These are phyloP conservation scores for Aspergillus glaucus DNA, from an alignment of 2,329 filamentous ascomycete species.

Conservation along the genomic window DNA sequence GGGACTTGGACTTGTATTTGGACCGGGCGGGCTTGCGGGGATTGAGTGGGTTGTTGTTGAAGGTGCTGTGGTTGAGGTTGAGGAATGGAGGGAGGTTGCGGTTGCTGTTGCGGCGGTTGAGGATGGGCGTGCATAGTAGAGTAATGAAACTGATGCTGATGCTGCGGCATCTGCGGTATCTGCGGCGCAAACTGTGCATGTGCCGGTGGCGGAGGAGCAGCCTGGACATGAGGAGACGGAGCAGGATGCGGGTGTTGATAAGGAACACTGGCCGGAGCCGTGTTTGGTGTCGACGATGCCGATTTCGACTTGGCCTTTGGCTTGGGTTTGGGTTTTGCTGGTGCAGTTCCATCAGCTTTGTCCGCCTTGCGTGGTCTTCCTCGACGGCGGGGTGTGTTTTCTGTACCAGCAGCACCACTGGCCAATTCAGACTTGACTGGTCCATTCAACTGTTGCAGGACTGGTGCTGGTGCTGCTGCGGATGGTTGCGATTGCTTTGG, in stretches of 20 bases:
- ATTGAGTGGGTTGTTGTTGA: not conserved
- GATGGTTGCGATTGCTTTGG: not conserved
- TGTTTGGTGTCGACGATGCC: not conserved
- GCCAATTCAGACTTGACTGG: not conserved
- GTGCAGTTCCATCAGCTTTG: not conserved
- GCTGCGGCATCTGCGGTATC: too few relatives aligned
- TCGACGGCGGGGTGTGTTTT: conserved; percentile 2
- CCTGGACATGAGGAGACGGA: not conserved
- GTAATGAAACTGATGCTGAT: too few relatives aligned
- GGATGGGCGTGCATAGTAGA: not conserved
- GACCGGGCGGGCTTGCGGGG: not conserved
- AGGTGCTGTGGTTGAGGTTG: not conserved
- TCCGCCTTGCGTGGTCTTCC: conserved; percentile 2
- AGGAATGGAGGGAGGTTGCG: not conserved
- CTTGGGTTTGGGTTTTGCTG: not conserved
- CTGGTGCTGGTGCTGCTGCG: not conserved
- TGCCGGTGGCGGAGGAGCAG: not conserved
- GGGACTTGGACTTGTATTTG: conserved; percentile 3
- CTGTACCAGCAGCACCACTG: not conserved
- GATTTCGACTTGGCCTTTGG: not conserved
- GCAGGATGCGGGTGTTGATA: not conserved
- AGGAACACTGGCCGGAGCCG: not conserved
- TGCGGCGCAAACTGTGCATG: too few relatives aligned
- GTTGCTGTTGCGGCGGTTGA: not conserved
- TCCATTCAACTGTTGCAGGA: not conserved